Evolutionary conservation across 2,329 filamentous ascomycete species (phyloP), one percentile per base, ranked within the genome.

Genomic region (Fusarium solani-melongenae): DNA sequence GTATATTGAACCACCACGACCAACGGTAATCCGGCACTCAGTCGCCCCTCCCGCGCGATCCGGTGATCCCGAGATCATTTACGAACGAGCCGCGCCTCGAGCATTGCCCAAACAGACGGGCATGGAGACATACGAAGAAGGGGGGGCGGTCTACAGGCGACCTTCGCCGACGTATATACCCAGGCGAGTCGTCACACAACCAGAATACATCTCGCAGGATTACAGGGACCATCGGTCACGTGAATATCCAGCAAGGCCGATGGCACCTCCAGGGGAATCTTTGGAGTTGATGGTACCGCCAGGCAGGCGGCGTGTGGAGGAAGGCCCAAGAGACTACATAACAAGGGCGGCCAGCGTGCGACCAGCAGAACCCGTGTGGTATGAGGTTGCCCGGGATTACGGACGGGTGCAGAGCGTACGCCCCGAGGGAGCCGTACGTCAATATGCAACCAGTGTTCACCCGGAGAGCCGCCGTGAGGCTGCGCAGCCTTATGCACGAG

Each of bases 21-120:
- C 81, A 27, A 75, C 85, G 20, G 78, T 86, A 22, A 83, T 76
- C 51, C 76, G 88, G 55, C 88, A 88, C 58, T 91, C 90, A 9
- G 84, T 88, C 17, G 88, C 87, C 6, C 86, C 88, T 44, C 84
- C 87, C 17, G 69, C 78, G 29, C 79, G 80, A 38, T 79, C 80
- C 24, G 81, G 85, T 17, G 89, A 91, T 33, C 83, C 86, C 27
- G 88, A 91, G 64, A 79, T 90, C 61, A 82, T 92, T 49, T 94
- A 95, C 75, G 93, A 96, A 77, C 88, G 92, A 74, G 82, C 86
- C 14, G 84, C 87, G 1, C 84, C 86, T 24, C 87, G 88, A 38
- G 85, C 88, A 51, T 78, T 86, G 7, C 87, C 88, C 6, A 86
- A 88, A 67, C 86, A 88, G 65, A 81, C 88, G 6, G 84, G 77